Base-by-base conservation (phyloP, 208 protist genomes). In the Tritrichomonas musculus region DNA sequence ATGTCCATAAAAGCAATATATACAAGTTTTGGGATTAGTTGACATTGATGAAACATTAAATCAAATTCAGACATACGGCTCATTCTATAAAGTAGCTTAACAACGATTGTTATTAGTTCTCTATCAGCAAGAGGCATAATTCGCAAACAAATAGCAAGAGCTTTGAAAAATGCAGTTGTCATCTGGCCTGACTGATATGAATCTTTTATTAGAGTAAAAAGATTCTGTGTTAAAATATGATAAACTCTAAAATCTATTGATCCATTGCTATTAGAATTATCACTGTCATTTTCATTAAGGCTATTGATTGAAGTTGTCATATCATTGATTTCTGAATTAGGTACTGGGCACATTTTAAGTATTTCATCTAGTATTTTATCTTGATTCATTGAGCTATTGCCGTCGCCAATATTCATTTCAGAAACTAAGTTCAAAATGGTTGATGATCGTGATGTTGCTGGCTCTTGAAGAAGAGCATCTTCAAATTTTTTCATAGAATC, bases 221-320 rank as follows among this genome's bases (percentile, higher is more conserved):
- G 44, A 41, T 25, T 47, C 0, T 88, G 77, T 53, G 77, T 88
- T 39, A 88, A 39, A 88, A 88, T 88, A 50, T 88, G 77, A 57
- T 88, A 88, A 88, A 88, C 77, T 20, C 47, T 53, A 47, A 88
- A 88, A 88, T 88, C 77, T 14, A 88, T 57, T 39, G 44, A 44
- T n/a, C 53, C 25, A 3, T 57, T 49, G 2, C 47, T 57, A 57
- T 88, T 47, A n/a, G n/a, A n/a, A n/a, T n/a, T n/a, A n/a, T n/a
- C n/a, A n/a, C n/a, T n/a, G n/a, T n/a, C n/a, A n/a, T n/a, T n/a
- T n/a, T n/a, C n/a, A n/a, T n/a, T n/a, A n/a, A n/a, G n/a, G n/a
- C n/a, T n/a, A n/a, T n/a, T n/a, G n/a, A n/a, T n/a, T n/a, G n/a
- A n/a, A n/a, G n/a, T n/a, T n/a, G n/a, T n/a, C n/a, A n/a, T n/a